Evolutionary conservation across 441 rosid genomes (phyloP).

Genomic region (Metrosideros polymorpha): DNA sequence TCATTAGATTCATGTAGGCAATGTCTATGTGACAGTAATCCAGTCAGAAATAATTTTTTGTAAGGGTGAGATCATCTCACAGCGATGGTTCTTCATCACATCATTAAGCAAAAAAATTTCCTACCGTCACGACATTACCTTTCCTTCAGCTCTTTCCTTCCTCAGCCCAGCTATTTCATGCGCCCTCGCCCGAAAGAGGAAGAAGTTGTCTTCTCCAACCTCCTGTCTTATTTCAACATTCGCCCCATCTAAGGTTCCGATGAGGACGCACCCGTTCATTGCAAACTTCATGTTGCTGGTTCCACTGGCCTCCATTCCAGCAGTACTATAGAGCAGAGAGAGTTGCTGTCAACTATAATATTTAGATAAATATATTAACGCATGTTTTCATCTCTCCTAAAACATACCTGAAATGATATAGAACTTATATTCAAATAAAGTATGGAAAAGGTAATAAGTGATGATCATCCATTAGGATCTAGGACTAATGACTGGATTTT

Average conservation of each 20-base stretch:
- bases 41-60: not conserved
- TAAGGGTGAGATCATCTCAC: not conserved
- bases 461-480: not conserved
- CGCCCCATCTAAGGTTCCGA: conserved; percentile 51
- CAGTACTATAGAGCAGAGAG: conserved; percentile 27
- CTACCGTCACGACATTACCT: conserved; percentile 16
- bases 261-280: conserved; percentile 46
- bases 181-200: not conserved
- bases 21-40: not conserved
- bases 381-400: not conserved
- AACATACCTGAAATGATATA: not conserved
- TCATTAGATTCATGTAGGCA: not conserved
- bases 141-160: conserved; percentile 8
- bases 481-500: not conserved
- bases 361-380: not conserved
- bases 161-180: not conserved
- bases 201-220: conserved; percentile 39
- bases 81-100: not conserved
- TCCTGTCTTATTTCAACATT: conserved; percentile 38
- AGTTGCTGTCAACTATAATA: not conserved
- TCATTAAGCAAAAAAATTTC: not conserved
- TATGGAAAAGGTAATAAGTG: not conserved
- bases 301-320: conserved; percentile 58
- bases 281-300: conserved; percentile 48
- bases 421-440: not conserved